These are phyloP conservation scores for Polychaeton citri DNA, from an alignment of 2,329 filamentous ascomycete genomes.

Conservation along the genomic window DNA sequence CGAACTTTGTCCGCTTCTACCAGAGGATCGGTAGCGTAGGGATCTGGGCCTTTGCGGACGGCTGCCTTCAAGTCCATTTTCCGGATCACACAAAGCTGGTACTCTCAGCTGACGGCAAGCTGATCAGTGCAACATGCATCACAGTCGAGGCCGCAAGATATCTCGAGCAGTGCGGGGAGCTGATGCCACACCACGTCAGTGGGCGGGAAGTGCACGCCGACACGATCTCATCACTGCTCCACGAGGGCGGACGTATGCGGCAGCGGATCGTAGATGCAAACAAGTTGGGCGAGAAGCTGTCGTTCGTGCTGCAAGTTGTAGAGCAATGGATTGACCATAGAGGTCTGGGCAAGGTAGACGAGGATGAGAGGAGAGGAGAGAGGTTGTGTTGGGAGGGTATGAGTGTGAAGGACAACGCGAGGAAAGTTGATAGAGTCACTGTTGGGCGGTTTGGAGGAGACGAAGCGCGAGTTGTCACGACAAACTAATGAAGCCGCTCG, in stretches of 20 bases:
- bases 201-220: conserved; percentile 59
- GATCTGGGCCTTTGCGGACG: conserved; percentile 70
- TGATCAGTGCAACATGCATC: conserved; percentile 67
- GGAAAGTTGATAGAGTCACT: conserved; percentile 33
- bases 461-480: conserved; percentile 2
- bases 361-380: conserved; percentile 17
- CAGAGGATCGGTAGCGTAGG: conserved; percentile 70
- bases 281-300: conserved; percentile 58
- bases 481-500: too few species aligned
- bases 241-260: conserved; percentile 37
- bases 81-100: conserved; percentile 80
- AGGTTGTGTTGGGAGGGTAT: conserved; percentile 30
- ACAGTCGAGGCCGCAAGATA: conserved; percentile 55
- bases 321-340: conserved; percentile 58
- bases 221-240: conserved; percentile 59
- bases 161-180: conserved; percentile 47
- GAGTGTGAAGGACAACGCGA: conserved; percentile 29
- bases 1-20: conserved; percentile 60
- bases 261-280: conserved; percentile 52
- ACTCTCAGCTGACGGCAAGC: conserved; percentile 58
- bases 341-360: conserved; percentile 45
- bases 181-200: conserved; percentile 54
- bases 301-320: conserved; percentile 56
- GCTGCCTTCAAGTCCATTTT: conserved; percentile 76
- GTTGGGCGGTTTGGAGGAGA: conserved; percentile 37